Percentiles rank a stretch among this genome's conserved stretches.
Evolutionary conservation across 2,329 filamentous ascomycete genomes (phyloP).

Genomic region (Hypoxylon sp.): DNA sequence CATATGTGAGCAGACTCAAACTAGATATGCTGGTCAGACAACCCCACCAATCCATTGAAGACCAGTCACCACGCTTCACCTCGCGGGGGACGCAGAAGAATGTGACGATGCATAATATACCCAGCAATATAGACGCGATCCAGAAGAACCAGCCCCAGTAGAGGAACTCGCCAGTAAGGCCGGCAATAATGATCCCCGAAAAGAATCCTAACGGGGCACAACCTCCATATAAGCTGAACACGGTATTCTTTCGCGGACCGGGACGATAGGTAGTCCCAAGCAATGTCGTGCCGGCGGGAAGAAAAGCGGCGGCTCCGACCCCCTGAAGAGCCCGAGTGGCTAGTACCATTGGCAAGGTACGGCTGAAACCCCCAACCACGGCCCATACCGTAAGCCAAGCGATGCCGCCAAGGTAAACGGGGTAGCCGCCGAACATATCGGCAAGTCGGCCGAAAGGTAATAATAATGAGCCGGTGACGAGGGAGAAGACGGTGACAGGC

Average conservation of each 20-base stretch:
- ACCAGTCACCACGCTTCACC: constrained; percentile 26
- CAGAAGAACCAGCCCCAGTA: constrained; percentile 77
- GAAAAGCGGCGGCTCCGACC: constrained; percentile 77
- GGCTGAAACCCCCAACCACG: constrained; percentile 76
- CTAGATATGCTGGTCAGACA: constrained; percentile 71
- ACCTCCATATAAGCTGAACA: constrained; percentile 69
- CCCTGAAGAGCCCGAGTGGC: constrained; percentile 80
- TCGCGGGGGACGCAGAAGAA: constrained; percentile 44
- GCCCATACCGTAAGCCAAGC: constrained; percentile 77
- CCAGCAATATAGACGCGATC: constrained; percentile 64
- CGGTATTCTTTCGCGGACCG: constrained; percentile 75
- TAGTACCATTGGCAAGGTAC: constrained; percentile 77
- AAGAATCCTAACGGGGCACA: constrained; percentile 68
- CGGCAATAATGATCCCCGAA: constrained; percentile 73
- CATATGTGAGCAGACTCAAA: constrained; percentile 77
- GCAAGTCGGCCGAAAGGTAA: constrained; percentile 72
- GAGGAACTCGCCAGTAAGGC: constrained; percentile 69
- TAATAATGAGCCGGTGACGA: constrained; percentile 68
- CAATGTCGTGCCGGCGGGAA: constrained; percentile 76
- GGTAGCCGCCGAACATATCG: constrained; percentile 73
- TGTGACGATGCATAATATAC: constrained; percentile 24
- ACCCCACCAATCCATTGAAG: constrained; percentile 76
- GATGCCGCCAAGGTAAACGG: constrained; percentile 70
- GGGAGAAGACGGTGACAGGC: constrained; percentile 72
- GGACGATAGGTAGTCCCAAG: constrained; percentile 74